Base-by-base conservation (phyloP, 257 asterid genomes). In the Solanum virginianum region DNA sequence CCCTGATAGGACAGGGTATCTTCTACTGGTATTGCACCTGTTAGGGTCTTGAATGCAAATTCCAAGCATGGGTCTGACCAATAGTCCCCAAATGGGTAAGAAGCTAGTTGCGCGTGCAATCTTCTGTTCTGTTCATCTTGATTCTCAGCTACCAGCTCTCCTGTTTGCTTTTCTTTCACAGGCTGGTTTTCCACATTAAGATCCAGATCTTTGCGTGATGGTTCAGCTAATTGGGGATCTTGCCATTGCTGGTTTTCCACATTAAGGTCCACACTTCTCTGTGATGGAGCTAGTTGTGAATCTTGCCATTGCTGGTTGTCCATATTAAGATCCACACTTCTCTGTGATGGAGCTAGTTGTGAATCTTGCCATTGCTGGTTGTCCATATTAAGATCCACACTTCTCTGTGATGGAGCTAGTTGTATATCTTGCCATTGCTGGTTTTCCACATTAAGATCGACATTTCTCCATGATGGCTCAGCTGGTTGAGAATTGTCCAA, bases 21-120 rank as follows among this genome's bases (percentile, higher is more conserved):
- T 79, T 87, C 91, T 4, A 87, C 86, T 18, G 93, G 86, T 43
- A 90, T 77, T 66, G 87, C 89, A 51, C 91, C 93, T 12, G 91
- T 90, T n/a, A 90, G 90, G 56, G 93, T 90, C 86, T 90, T 89
- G 45, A 86, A 87, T 16, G 93, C 91, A 51, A 90, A 90, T 12
- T 89, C 90, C 59, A 88, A 62, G 80, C 93, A 89, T 22, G 93
- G 91, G 86, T 90, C 91, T 39, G 91, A 75, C 89, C 88, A 85
- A 60, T 84, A 85, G 60, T 87, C 90, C 41, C 85, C 87, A 32
- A 88, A 89, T n/a, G 85, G 85, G 49, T 81, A 88, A 62, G 83
- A 74, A 29, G 45, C 29, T 56, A 83, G 86, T 18, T 83, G 56
- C 3, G 84, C 81, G 41, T 69, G 84, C 41, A 85, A 62, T 39